Evolutionary conservation across 1,139 yeast species (phyloP).

Genomic region (Zygotorulaspora mrakii): DNA sequence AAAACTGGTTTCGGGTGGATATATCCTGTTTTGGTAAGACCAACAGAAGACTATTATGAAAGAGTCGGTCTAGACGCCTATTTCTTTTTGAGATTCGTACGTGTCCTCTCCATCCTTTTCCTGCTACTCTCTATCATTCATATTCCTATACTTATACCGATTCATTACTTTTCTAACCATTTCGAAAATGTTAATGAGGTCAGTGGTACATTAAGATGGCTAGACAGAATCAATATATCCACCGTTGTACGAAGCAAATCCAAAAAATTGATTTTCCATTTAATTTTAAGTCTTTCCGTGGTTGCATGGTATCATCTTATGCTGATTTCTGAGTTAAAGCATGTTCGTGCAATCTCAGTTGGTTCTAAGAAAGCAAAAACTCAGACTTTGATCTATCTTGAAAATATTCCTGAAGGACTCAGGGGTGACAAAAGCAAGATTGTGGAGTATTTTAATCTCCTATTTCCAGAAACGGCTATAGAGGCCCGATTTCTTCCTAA

Average conservation of each 20-base stretch:
- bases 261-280: conserved; percentile 49
- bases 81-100: conserved; percentile 54
- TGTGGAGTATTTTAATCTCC: conserved; percentile 32
- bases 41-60: conserved; percentile 44
- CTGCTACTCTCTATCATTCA: conserved; percentile 48
- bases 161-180: conserved; percentile 48
- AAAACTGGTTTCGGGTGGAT: conserved; percentile 16
- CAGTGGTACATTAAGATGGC: conserved; percentile 39
- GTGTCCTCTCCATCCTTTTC: conserved; percentile 48
- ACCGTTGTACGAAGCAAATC: conserved; percentile 52
- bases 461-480: conserved; percentile 35
- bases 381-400: conserved; percentile 45
- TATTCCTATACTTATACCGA: conserved; percentile 53
- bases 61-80: conserved; percentile 61
- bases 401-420: conserved; percentile 44
- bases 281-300: conserved; percentile 49
- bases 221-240: conserved; percentile 59
- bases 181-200: conserved; percentile 13
- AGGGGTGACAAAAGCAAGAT: conserved; percentile 39
- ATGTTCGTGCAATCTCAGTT: conserved; percentile 35
- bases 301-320: conserved; percentile 53
- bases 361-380: conserved; percentile 34
- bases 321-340: conserved; percentile 48
- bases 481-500: conserved; percentile 49
- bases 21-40: conserved; percentile 18